Conservation (phyloP, 495 filamentous ascomycete species). For the Letharia lupina region DNA sequence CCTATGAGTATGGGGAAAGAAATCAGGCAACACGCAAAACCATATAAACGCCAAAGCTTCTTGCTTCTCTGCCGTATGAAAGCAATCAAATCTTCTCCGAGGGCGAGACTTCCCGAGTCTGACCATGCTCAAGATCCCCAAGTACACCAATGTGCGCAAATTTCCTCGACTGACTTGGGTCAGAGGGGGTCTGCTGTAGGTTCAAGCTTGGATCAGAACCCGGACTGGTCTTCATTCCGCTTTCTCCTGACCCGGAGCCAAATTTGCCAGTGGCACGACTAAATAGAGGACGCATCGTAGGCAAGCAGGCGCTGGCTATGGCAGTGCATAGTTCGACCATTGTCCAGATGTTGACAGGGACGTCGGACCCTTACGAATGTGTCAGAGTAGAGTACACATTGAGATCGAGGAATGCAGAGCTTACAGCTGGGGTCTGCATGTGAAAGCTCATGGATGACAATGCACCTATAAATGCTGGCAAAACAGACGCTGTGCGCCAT, state of each 20-base stretch:
- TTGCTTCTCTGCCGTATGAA: background rate
- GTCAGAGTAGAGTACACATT: no score
- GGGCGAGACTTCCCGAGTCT: background rate
- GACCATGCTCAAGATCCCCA: background rate
- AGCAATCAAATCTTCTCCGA: background rate
- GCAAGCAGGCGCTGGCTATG: slow-evolving; percentile 38
- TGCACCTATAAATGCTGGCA: slow-evolving; percentile 23
- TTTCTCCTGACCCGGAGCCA: background rate
- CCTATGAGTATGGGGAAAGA: no score
- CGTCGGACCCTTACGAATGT: slow-evolving; percentile 21
- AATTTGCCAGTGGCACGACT: background rate
- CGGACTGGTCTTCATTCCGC: background rate
- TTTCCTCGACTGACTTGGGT: background rate
- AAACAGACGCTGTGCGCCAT: slow-evolving; percentile 20
- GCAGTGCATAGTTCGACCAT: slow-evolving; percentile 38
- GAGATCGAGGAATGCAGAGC: background rate
- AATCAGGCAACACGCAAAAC: no score
- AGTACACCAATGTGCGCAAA: slow-evolving; percentile 12
- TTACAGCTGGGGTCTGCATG: slow-evolving; percentile 21
- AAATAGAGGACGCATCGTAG: slow-evolving; percentile 26
- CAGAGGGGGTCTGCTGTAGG: background rate
- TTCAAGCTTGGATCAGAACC: background rate
- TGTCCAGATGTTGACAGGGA: slow-evolving; percentile 36
- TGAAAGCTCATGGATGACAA: slow-evolving; percentile 19
- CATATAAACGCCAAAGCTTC: no score